A percentile compares a stretch with the other conserved stretches of the same genome.
phyloP scores from a whole-genome alignment of 306 rosid species.

The Quercus bicolor region DNA sequence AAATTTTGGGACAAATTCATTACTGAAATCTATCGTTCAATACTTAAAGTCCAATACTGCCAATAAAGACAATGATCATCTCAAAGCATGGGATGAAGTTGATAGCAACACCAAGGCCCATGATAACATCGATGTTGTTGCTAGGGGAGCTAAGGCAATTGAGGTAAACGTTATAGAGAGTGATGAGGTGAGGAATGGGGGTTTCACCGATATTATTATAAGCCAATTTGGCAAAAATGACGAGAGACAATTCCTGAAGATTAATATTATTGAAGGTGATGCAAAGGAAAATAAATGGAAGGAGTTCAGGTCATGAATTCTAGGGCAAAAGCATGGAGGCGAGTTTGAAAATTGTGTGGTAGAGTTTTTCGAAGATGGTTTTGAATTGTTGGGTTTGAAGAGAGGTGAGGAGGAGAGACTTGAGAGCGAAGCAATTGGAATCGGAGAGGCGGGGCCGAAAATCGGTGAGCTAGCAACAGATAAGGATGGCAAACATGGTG shows the following conservation, averaged over 20 bases:
- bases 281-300: slow-evolving; percentile 60
- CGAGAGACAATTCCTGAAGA: slow-evolving; percentile 45
- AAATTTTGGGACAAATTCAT: no score
- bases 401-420: slow-evolving; percentile 43
- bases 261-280: slow-evolving; percentile 39
- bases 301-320: slow-evolving; percentile 51
- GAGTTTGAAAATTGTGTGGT: slow-evolving; percentile 57
- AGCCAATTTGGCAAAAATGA: slow-evolving; percentile 54
- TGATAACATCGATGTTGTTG: slow-evolving; percentile 45
- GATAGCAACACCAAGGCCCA: slow-evolving; percentile 44
- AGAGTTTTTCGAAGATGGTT: slow-evolving; percentile 50
- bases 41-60: no score
- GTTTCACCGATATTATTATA: slow-evolving; percentile 42
- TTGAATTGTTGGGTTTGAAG: slow-evolving; percentile 39
- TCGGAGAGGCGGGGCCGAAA: slow-evolving; percentile 45
- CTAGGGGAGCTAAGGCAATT: slow-evolving; percentile 32
- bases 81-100: slow-evolving; percentile 52
- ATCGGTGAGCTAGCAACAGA: slow-evolving; percentile 53
- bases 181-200: slow-evolving; percentile 46
- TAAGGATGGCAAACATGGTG: slow-evolving; percentile 56
- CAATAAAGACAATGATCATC: no score
- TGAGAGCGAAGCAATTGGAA: slow-evolving; percentile 36
- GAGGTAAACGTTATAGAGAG: slow-evolving; percentile 46
- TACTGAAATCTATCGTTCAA: not conserved
- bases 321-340: slow-evolving; percentile 45